Evolutionary conservation across 2,329 filamentous ascomycete genomes (phyloP), one percentile per base, ranked within the genome.

Genomic region (Cordyceps javanica): DNA sequence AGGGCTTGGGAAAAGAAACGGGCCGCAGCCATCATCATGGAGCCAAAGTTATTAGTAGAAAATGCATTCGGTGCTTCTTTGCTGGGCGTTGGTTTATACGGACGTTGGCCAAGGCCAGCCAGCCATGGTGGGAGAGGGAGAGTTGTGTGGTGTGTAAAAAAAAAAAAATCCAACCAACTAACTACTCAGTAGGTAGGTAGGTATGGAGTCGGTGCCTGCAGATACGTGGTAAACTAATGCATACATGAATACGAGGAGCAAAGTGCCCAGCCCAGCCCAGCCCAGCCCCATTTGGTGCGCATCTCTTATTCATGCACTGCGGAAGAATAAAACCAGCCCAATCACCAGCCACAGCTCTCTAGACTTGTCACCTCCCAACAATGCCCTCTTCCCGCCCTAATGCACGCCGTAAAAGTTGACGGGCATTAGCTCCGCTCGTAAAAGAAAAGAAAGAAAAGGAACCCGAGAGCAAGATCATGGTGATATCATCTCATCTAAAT

Each of bases 141-240:
- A n/a, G n/a, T n/a, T n/a, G n/a, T n/a, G n/a, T n/a, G n/a, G n/a
- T n/a, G n/a, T n/a, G n/a, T n/a, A n/a, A n/a, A n/a, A n/a, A n/a
- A n/a, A n/a, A n/a, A n/a, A n/a, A n/a, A n/a, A n/a, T n/a, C n/a
- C n/a, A n/a, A n/a, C n/a, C n/a, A n/a, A n/a, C n/a, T n/a, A n/a
- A 19, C 26, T 19, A 14, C 23, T 23, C 21, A 14, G 23, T 16
- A 21, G 39, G 13, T 10, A 21, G 39, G 28, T 30, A 28, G 21
- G 30, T 26, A 45, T 54, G 51, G 51, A 54, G 51, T 45, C 51
- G 39, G 51, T 54, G 51, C 51, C 51, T 54, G 51, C 51, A 54
- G 28, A 54, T 54, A 54, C 39, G 51, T 45, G 51, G 39, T 44
- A n/a, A n/a, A n/a, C n/a, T n/a, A n/a, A n/a, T n/a, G n/a, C n/a